phyloP scores from a whole-genome alignment of 176 grass and related monocot genomes.

The Rhynchospora pubera region DNA sequence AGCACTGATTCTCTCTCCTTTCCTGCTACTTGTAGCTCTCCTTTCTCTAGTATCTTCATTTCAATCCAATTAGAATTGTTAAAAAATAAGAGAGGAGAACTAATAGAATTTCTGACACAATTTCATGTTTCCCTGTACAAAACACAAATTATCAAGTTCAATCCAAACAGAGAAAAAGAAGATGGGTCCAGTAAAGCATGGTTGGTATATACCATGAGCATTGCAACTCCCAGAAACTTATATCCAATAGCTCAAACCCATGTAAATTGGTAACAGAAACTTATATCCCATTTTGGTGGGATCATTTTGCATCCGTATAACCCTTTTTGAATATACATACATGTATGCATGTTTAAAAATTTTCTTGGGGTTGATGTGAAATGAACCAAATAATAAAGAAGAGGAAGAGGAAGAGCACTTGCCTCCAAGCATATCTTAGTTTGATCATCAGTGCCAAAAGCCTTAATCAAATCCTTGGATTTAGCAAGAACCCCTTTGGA shows the following conservation, averaged over 20 bases:
- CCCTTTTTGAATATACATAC: not conserved
- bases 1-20: conserved; percentile 89
- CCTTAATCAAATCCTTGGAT: conserved; percentile 65
- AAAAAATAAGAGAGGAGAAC: not conserved
- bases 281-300: too few species aligned
- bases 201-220: not conserved
- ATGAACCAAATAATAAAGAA: not conserved
- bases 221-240: not conserved
- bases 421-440: conserved; percentile 74
- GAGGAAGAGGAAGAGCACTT: too few species aligned
- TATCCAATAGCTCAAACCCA: not conserved
- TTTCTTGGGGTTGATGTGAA: not conserved
- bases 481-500: conserved; percentile 83
- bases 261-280: not conserved
- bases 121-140: not conserved
- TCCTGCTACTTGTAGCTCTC: conserved; percentile 94
- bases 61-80: not conserved
- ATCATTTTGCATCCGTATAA: not conserved
- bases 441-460: conserved; percentile 70
- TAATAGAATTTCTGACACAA: not conserved
- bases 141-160: not conserved
- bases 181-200: not conserved
- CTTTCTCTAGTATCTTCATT: conserved; percentile 70
- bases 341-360: not conserved
- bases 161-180: not conserved